Base-by-base conservation (phyloP, 2,329 filamentous ascomycete genomes). In the Monilinia polystroma region DNA sequence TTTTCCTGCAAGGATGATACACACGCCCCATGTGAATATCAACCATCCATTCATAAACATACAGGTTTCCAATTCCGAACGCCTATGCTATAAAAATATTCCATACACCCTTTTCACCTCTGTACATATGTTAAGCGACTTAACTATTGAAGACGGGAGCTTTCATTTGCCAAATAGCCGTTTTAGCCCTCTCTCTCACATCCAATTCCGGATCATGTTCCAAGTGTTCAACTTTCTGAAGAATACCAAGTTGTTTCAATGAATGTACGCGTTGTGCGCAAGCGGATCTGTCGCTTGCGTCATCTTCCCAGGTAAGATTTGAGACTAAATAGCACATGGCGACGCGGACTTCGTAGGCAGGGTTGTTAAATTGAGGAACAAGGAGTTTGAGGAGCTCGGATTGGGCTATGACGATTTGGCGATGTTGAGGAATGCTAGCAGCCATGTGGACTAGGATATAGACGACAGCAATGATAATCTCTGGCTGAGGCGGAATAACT, bases 401-500 rank as follows among this genome's bases (percentile, higher is more conserved):
- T 77, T 97, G 93, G 3, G 87, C 83, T 63, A 96, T 86, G 14
- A 96, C 82, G 20, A 92, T 80, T 74, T 93, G 88, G 66, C 92
- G 87, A 77, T 97, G 92, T 41, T 86, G 84, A 3, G 92, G 87
- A 16, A 88, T 82, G 70, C 92, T 92, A 12, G 93, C 94, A 23
- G 93, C 92, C 73, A 98, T 87, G 79, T 98, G 93, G 18, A 95
- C 89, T 59, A 98, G 83, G 66, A 97, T 88, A 76, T 88, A 95
- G 38, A 92, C 86, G 14, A 94, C 90, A 3, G 91, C 85, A 73
- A 86, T 85, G 63, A 97, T 84, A 69, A 97, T 90, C 77, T 92
- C 90, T 32, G 83, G 76, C 70, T 86, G 84, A 11, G 85, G 83
- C 68, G 86, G 82, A 12, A 88, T 76, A 38, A 88, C 78, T 57